Percentiles rank a stretch among this genome's conserved stretches.
These are phyloP conservation scores for Fusarium virguliforme DNA, from an alignment of 2,329 filamentous ascomycete species.

Conservation along the genomic window DNA sequence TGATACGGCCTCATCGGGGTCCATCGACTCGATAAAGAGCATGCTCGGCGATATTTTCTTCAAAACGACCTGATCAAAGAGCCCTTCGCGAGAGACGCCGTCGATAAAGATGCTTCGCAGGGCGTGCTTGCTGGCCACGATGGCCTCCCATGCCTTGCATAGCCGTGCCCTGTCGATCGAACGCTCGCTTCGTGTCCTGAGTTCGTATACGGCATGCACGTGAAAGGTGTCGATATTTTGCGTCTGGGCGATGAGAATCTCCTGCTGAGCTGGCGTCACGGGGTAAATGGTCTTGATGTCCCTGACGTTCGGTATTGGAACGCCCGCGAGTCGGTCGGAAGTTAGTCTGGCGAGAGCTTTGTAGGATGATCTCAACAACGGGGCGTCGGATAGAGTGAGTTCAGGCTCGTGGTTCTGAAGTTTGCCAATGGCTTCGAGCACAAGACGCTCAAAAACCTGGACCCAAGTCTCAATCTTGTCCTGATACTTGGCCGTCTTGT, in stretches of 20 bases:
- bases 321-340: constrained; percentile 58
- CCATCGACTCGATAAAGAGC: constrained; percentile 67
- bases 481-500: constrained; percentile 59
- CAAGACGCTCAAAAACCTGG: constrained; percentile 62
- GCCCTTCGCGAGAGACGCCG: constrained; percentile 64
- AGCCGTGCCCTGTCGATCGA: constrained; percentile 62
- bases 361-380: constrained; percentile 65
- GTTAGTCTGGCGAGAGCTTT: constrained; percentile 64
- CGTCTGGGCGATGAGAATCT: constrained; percentile 65
- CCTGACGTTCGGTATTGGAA: constrained; percentile 60
- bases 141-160: constrained; percentile 67
- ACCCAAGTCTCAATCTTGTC: constrained; percentile 65
- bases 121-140: constrained; percentile 63
- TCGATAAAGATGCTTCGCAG: constrained; percentile 69
- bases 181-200: constrained; percentile 57
- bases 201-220: constrained; percentile 65
- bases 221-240: constrained; percentile 61
- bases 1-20: constrained; percentile 57
- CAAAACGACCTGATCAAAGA: constrained; percentile 68
- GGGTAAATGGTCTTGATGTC: constrained; percentile 68
- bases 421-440: constrained; percentile 62
- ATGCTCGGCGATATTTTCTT: constrained; percentile 65
- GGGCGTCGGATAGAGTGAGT: constrained; percentile 67
- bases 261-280: constrained; percentile 65
- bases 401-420: constrained; percentile 62